A percentile compares a stretch with the other conserved stretches of the same genome.
phyloP scores from a whole-genome alignment of 1,284 basidiomycete species.

The Pterula multifida region DNA sequence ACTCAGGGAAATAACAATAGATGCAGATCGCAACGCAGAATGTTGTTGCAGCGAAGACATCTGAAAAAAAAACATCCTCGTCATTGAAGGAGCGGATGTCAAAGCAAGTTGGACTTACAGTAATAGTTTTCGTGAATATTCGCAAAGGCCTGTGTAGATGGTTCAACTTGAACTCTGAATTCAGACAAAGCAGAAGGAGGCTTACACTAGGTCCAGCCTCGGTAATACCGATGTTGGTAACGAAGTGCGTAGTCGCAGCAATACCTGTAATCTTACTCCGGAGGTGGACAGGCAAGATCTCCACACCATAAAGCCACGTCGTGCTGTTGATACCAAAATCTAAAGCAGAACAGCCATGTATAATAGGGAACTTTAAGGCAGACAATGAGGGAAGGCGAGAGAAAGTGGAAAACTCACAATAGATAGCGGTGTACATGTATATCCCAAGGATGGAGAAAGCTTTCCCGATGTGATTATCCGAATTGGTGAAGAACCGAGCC shows the following conservation, averaged over 20 bases:
- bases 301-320: conserved; percentile 13
- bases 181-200: background rate
- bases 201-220: conserved; percentile 10
- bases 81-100: too few species aligned
- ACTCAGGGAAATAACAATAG: conserved; percentile 4
- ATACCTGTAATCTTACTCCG: conserved; percentile 12
- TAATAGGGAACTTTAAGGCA: conserved; percentile 5
- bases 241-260: conserved; percentile 10
- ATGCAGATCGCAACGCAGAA: conserved; percentile 1
- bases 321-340: conserved; percentile 10
- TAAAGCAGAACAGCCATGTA: background rate
- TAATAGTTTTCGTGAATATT: conserved; percentile 12
- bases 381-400: background rate
- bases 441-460: conserved; percentile 12
- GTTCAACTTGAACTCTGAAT: background rate
- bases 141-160: conserved; percentile 7
- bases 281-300: conserved; percentile 11
- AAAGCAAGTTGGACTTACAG: conserved; percentile 7
- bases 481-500: conserved; percentile 9
- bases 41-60: conserved; percentile 3
- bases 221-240: conserved; percentile 11
- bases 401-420: conserved; percentile 5
- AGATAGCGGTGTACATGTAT: conserved; percentile 12
- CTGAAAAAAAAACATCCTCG: too few species aligned
- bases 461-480: conserved; percentile 10